Evolutionary conservation across 306 rosid species (phyloP).

Genomic region (Quercus dentata): DNA sequence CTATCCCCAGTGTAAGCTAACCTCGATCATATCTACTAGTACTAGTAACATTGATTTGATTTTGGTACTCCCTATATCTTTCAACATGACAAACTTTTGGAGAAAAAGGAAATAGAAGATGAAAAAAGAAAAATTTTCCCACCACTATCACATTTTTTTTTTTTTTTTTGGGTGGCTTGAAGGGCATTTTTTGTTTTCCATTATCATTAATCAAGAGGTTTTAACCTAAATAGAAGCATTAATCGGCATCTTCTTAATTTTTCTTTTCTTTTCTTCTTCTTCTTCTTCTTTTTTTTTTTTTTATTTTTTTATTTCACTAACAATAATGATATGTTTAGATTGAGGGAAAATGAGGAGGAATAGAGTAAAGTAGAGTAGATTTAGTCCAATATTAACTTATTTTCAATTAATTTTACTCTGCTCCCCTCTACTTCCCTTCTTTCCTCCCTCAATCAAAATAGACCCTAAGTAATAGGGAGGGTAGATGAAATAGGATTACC

Average conservation of each 20-base stretch:
- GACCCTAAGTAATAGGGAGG: too few species aligned
- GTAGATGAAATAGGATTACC: too few species aligned
- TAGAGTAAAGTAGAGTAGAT: too few species aligned
- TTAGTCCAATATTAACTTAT: rapidly evolving
- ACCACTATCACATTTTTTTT: too few species aligned
- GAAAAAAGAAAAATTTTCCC: not conserved
- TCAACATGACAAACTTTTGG: not conserved
- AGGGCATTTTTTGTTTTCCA: not conserved
- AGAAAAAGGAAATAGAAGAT: not conserved
- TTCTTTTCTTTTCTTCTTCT: not conserved
- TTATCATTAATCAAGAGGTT: too few species aligned
- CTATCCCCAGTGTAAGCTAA: constrained; percentile 74
- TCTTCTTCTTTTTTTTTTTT: not conserved
- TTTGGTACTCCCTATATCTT: not conserved
- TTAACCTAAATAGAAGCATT: not conserved
- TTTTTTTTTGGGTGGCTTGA: not conserved
- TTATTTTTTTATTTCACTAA: too few species aligned
- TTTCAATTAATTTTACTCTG: rapidly evolving
- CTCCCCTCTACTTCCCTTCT: rapidly evolving
- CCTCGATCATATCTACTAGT: not conserved
- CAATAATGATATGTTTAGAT: too few species aligned
- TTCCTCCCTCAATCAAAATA: too few species aligned
- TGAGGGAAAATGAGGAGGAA: rapidly evolving
- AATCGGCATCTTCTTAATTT: not conserved
- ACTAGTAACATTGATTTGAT: not conserved